phyloP scores from a whole-genome alignment of 2,329 filamentous ascomycete genomes.

The Alternaria conjuncta region DNA sequence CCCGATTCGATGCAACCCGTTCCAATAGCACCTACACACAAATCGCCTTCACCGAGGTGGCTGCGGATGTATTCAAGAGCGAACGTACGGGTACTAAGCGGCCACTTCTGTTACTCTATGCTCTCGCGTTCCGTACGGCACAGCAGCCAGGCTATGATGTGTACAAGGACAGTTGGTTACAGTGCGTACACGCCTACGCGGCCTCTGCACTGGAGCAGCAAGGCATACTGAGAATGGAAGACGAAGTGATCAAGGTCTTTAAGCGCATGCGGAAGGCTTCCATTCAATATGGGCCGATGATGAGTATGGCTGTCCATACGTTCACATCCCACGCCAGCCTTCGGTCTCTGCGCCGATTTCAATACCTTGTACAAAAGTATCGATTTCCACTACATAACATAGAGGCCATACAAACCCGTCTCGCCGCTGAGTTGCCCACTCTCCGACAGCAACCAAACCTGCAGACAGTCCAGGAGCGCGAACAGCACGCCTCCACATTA shows the following conservation, averaged over 20 bases:
- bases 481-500: constrained; percentile 14
- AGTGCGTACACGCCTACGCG: neutral
- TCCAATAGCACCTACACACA: neutral
- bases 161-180: constrained; percentile 2
- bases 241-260: constrained; percentile 20
- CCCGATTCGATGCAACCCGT: neutral
- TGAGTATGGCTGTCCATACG: constrained; percentile 14
- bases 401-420: constrained; percentile 10
- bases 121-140: constrained; percentile 1
- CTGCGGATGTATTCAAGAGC: constrained; percentile 1
- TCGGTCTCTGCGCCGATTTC: constrained; percentile 13
- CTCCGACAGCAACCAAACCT: neutral
- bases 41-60: neutral
- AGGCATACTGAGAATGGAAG: constrained; percentile 3
- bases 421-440: constrained; percentile 6
- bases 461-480: constrained; percentile 1
- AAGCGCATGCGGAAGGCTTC: constrained; percentile 10
- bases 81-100: neutral
- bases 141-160: neutral
- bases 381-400: constrained; percentile 10
- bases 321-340: constrained; percentile 12
- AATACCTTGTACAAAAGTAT: constrained; percentile 13
- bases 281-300: constrained; percentile 22
- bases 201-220: neutral
- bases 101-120: constrained; percentile 3